These are phyloP conservation scores for Akanthomyces dipterigenus DNA, from an alignment of 2,329 filamentous ascomycete genomes.

Conservation along the genomic window DNA sequence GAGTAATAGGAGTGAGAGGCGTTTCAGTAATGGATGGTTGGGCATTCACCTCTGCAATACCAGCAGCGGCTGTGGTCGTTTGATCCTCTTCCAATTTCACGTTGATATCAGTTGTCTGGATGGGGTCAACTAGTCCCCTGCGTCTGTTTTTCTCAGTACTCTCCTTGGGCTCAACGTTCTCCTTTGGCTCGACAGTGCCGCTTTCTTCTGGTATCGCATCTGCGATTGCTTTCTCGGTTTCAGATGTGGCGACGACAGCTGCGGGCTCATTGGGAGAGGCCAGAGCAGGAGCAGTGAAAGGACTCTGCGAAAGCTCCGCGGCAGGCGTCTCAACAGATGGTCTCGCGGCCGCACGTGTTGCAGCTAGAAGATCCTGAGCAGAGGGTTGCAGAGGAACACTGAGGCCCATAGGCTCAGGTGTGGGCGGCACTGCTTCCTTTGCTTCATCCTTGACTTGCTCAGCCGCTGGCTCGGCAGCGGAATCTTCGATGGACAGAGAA, in stretches of 20 bases:
- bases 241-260: background rate
- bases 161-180: background rate
- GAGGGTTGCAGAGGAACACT: constrained; percentile 15
- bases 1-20: constrained; percentile 7
- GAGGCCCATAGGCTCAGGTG: background rate
- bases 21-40: background rate
- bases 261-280: constrained; percentile 7
- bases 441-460: background rate
- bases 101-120: constrained; percentile 45
- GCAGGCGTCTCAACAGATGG: constrained; percentile 13
- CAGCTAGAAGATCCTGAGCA: constrained; percentile 22
- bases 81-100: background rate
- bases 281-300: constrained; percentile 7
- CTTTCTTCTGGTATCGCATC: background rate
- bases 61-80: constrained; percentile 40
- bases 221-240: background rate
- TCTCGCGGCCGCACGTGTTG: constrained; percentile 16
- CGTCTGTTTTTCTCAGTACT: background rate
- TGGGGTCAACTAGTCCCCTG: constrained; percentile 43
- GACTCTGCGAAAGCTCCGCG: background rate
- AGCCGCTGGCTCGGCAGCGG: background rate
- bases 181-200: background rate
- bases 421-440: background rate
- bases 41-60: background rate
- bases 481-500: background rate